Conservation (phyloP, 2,329 filamentous ascomycete genomes). For the Colletotrichum filicis region DNA sequence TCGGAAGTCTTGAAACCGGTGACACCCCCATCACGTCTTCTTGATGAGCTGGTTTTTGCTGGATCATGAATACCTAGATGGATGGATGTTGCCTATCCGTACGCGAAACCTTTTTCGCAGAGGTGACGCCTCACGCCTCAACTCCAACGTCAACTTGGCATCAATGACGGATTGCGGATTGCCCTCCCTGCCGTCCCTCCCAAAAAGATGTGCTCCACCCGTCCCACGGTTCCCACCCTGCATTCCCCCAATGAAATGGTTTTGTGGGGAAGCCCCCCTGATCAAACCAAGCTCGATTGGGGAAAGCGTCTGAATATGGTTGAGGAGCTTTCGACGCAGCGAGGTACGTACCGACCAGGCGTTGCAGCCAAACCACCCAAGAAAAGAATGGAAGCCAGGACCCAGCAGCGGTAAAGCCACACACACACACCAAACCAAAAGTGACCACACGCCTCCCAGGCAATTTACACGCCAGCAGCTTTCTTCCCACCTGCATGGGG, state of each 20-base stretch:
- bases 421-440: neutral
- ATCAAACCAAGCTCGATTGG: slow-evolving; percentile 39
- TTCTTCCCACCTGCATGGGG: slow-evolving; percentile 34
- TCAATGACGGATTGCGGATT: slow-evolving; percentile 16
- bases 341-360: slow-evolving; percentile 35
- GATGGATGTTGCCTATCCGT: neutral
- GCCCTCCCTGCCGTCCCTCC: slow-evolving; percentile 30
- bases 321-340: slow-evolving; percentile 47
- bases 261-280: slow-evolving; percentile 42
- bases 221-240: slow-evolving; percentile 22
- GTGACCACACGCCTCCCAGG: neutral
- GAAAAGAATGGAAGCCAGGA: slow-evolving; percentile 35
- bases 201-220: slow-evolving; percentile 13
- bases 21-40: slow-evolving; percentile 6
- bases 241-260: slow-evolving; percentile 37
- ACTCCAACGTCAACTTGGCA: slow-evolving; percentile 24
- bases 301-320: slow-evolving; percentile 54
- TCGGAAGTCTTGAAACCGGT: neutral
- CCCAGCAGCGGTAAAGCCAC: neutral
- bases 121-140: neutral
- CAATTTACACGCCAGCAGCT: slow-evolving; percentile 4
- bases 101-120: neutral
- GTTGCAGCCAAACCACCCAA: slow-evolving; percentile 31
- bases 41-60: neutral
- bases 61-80: neutral